Evolutionary conservation across 441 rosid species (phyloP).

Genomic region (Erysimum cheiri): DNA sequence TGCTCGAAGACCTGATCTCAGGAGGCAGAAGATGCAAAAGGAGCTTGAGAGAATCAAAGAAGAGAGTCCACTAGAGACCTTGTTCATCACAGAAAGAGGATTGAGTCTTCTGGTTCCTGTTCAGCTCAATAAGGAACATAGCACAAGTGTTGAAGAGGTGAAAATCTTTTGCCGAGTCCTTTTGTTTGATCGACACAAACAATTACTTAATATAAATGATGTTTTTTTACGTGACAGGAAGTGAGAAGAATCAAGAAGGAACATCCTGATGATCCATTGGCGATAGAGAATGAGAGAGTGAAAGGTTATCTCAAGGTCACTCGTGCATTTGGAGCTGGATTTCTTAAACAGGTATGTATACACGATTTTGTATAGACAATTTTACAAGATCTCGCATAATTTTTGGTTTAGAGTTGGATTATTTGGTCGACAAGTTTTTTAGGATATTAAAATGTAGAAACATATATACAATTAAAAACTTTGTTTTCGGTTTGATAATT

Average conservation of each 20-base stretch:
- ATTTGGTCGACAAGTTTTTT: neutral
- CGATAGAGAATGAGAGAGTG: constrained; percentile 59
- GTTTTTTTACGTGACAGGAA: constrained; percentile 48
- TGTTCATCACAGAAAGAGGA: constrained; percentile 43
- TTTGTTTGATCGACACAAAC: neutral
- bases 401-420: neutral
- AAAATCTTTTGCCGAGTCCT: neutral
- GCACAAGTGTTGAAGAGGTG: constrained; percentile 65
- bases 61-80: constrained; percentile 40
- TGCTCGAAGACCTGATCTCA: constrained; percentile 45
- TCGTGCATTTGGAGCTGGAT: constrained; percentile 78
- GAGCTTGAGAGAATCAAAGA: constrained; percentile 49
- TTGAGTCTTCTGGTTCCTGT: constrained; percentile 45
- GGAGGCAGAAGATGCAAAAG: constrained; percentile 39
- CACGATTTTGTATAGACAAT: neutral
- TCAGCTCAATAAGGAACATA: constrained; percentile 73
- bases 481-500: neutral
- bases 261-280: constrained; percentile 63
- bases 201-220: neutral
- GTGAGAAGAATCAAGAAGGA: constrained; percentile 62
- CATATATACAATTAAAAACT: neutral
- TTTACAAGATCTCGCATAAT: neutral
- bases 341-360: constrained; percentile 60
- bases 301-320: constrained; percentile 78
- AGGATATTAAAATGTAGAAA: neutral